These are phyloP conservation scores for Aspergillus fumigatiaffinis DNA, from an alignment of 2,329 filamentous ascomycete genomes.

Conservation along the genomic window DNA sequence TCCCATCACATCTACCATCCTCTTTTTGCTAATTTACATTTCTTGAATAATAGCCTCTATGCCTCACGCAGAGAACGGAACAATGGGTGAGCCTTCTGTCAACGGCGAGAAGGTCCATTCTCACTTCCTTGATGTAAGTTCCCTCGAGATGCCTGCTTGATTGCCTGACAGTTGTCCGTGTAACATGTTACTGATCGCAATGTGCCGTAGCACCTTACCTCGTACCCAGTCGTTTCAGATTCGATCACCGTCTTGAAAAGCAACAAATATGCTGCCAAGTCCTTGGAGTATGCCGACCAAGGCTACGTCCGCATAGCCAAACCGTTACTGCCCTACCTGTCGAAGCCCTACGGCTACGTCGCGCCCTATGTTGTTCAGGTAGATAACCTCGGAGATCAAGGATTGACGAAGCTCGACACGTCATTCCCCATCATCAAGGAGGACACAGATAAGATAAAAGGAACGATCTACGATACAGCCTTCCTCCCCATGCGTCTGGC, in stretches of 20 bases:
- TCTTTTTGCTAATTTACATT: background rate
- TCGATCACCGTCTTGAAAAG: constrained; percentile 72
- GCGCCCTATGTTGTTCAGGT: constrained; percentile 80
- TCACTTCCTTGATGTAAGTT: constrained; percentile 42
- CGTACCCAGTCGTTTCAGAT: constrained; percentile 80
- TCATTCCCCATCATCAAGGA: constrained; percentile 72
- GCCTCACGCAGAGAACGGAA: constrained; percentile 48
- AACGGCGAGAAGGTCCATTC: constrained; percentile 50
- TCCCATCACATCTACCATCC: background rate
- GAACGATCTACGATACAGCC: constrained; percentile 59
- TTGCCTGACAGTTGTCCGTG: constrained; percentile 5
- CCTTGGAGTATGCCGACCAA: constrained; percentile 68
- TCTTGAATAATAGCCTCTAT: constrained; percentile 26
- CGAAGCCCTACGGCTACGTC: constrained; percentile 75
- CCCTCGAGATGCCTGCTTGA: constrained; percentile 11
- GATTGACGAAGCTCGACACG: constrained; percentile 66
- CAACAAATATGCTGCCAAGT: constrained; percentile 79
- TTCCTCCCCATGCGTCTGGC: constrained; percentile 62
- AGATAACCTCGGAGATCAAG: constrained; percentile 70
- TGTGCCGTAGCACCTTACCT: constrained; percentile 66
- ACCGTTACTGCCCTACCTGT: constrained; percentile 73
- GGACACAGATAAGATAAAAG: constrained; percentile 66
- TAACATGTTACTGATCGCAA: constrained; percentile 14
- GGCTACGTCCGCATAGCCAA: constrained; percentile 73
- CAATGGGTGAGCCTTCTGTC: constrained; percentile 45